Percentiles rank a stretch among this genome's conserved stretches.
Conservation (phyloP, 2,329 filamentous ascomycete genomes). For the Myriosclerotinia duriaeana region DNA sequence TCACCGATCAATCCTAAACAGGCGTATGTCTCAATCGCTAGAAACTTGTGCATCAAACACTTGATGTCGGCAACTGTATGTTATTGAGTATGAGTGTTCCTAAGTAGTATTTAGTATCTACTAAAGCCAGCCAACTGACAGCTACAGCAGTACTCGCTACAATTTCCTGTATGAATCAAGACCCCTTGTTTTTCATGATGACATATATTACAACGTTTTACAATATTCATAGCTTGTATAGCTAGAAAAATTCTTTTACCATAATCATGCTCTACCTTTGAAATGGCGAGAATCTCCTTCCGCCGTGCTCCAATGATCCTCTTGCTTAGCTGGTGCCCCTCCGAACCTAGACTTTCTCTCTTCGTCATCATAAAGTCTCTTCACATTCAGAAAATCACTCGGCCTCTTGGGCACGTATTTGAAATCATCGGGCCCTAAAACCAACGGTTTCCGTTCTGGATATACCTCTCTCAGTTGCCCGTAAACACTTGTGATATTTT, state of each 20-base stretch:
- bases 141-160: background rate
- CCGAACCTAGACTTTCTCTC: background rate
- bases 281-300: background rate
- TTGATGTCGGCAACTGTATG: too few species aligned
- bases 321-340: too few species aligned
- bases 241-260: background rate
- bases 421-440: slow-evolving; percentile 4
- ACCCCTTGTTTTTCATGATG: background rate
- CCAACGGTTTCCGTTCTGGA: background rate
- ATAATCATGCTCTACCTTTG: background rate
- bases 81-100: background rate
- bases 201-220: slow-evolving; percentile 15
- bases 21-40: too few species aligned
- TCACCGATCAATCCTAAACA: background rate
- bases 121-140: background rate
- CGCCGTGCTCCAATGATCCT: background rate
- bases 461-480: slow-evolving; percentile 8
- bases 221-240: slow-evolving; percentile 3
- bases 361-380: background rate
- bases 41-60: background rate
- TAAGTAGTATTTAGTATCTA: background rate
- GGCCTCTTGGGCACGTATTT: slow-evolving; percentile 18
- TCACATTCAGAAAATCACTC: slow-evolving; percentile 8
- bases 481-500: slow-evolving; percentile 9
- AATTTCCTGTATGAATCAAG: background rate